Conservation (phyloP, 441 rosid species). For the Populus tomentosa region DNA sequence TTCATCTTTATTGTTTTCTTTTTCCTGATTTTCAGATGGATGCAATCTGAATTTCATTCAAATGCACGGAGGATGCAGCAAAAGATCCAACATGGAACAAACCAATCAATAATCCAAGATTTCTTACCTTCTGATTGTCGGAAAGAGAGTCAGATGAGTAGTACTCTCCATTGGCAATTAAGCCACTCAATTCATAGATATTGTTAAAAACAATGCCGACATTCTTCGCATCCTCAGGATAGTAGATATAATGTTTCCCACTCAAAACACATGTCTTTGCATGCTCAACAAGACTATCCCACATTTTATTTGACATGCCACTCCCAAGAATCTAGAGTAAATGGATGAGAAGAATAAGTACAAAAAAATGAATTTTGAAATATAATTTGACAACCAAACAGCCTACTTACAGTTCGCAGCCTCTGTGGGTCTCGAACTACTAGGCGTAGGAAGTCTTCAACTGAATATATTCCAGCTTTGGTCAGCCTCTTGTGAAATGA, state of each 20-base stretch:
- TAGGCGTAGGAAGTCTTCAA: constrained; percentile 68
- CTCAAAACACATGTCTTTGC: constrained; percentile 75
- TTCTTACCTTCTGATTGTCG: no score
- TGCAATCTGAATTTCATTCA: background rate
- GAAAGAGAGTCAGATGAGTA: no score
- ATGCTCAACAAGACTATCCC: constrained; percentile 86
- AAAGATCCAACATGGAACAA: background rate
- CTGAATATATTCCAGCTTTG: no score
- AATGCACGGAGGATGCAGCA: background rate
- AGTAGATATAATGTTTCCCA: constrained; percentile 72
- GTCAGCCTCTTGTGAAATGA: no score
- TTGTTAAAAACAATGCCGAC: constrained; percentile 81
- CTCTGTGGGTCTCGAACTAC: constrained; percentile 69
- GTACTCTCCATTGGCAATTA: constrained; percentile 38
- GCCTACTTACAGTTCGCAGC: constrained; percentile 59
- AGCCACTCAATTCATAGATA: constrained; percentile 71
- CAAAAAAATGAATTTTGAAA: background rate
- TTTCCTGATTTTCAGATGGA: background rate
- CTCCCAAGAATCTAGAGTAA: constrained; percentile 76
- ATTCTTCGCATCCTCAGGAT: constrained; percentile 61
- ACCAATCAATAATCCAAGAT: background rate
- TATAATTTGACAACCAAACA: constrained; percentile 15
- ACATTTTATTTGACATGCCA: constrained; percentile 96
- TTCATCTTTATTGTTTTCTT: background rate
- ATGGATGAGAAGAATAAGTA: background rate